Conservation (phyloP, 441 rosid species). For the Cnidoscolus chayamansa region DNA sequence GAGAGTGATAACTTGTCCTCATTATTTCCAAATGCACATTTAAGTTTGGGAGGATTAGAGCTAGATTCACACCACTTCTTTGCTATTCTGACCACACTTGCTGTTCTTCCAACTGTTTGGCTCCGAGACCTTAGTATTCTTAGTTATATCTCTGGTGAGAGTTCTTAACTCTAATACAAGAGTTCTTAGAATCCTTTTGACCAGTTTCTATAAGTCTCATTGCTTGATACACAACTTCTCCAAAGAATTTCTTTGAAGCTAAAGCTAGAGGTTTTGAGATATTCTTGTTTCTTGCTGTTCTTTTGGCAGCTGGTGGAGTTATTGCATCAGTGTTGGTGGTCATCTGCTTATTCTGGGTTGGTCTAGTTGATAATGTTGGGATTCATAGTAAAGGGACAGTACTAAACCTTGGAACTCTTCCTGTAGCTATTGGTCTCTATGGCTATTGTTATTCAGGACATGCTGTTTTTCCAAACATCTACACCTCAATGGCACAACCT, state of each 20-base stretch:
- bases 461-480: conserved; percentile 90
- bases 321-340: conserved; percentile 75
- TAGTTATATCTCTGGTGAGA: conserved; percentile 83
- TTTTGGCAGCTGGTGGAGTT: conserved; percentile 82
- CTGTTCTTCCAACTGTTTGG: conserved; percentile 89
- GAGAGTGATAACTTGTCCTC: conserved; percentile 84
- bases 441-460: conserved; percentile 95
- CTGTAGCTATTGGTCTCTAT: conserved; percentile 88
- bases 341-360: conserved; percentile 82
- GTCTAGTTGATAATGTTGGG: conserved; percentile 66
- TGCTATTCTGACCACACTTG: conserved; percentile 63
- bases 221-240: too few species aligned
- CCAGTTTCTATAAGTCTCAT: not conserved
- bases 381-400: conserved; percentile 56
- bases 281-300: conserved; percentile 11
- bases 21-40: conserved; percentile 68
- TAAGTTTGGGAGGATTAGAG: conserved; percentile 51
- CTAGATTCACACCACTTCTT: conserved; percentile 59
- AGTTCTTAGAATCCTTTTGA: not conserved
- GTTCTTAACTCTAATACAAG: not conserved
- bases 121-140: conserved; percentile 80
- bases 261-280: not conserved
- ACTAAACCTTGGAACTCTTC: conserved; percentile 64
- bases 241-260: too few species aligned
- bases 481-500: conserved; percentile 82